Conservation (phyloP, 1,284 basidiomycete genomes). For the Trichosporon faecale region DNA sequence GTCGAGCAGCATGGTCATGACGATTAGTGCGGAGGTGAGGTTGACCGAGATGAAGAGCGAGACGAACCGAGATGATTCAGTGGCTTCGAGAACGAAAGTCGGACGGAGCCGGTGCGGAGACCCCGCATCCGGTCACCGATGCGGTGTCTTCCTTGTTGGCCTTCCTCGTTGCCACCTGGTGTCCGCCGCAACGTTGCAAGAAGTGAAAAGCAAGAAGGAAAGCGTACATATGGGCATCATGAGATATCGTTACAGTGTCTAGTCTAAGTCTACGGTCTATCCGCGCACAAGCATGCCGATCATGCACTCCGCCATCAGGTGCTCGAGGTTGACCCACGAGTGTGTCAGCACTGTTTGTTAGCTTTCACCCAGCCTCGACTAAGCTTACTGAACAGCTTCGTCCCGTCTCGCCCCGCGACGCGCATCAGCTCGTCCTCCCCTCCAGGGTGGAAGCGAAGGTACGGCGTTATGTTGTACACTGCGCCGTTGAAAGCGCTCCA, state of each 20-base stretch:
- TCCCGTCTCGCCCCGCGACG: constrained; percentile 92
- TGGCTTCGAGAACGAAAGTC: background rate
- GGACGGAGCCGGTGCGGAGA: background rate
- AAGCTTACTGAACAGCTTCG: constrained; percentile 84
- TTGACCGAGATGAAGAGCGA: background rate
- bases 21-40: background rate
- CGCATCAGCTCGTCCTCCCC: constrained; percentile 92
- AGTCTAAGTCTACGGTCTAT: constrained; percentile 18
- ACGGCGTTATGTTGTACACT: constrained; percentile 95
- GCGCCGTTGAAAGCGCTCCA: constrained; percentile 92
- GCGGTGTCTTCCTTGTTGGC: background rate
- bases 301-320: constrained; percentile 86
- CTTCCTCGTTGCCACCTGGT: background rate
- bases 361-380: background rate
- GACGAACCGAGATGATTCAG: no score
- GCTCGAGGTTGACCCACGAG: constrained; percentile 90
- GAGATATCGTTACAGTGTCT: constrained; percentile 1
- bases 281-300: constrained; percentile 82
- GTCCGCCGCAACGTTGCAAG: background rate
- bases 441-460: constrained; percentile 88
- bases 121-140: background rate
- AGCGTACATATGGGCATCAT: background rate
- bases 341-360: constrained; percentile 57
- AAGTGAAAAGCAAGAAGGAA: background rate
- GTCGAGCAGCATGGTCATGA: constrained; percentile 15